phyloP scores from a whole-genome alignment of 257 asterid genomes.

The Echites panduratus region DNA sequence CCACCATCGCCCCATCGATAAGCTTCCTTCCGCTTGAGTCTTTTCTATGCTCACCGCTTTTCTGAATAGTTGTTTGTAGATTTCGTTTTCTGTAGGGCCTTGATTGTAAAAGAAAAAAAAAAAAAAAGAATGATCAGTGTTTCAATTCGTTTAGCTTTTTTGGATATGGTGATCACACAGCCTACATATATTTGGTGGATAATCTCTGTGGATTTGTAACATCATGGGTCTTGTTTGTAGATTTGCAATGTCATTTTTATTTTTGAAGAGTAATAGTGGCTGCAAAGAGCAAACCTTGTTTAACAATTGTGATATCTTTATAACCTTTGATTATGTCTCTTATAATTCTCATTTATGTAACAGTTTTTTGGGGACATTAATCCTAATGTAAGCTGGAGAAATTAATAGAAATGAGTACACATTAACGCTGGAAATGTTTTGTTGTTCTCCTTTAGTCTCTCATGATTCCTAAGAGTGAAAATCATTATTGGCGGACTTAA shows the following conservation, averaged over 20 bases:
- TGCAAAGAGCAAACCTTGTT: background rate
- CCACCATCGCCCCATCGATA: slow-evolving; percentile 7
- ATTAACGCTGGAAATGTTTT: background rate
- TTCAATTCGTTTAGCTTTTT: background rate
- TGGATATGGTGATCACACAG: background rate
- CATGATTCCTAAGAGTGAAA: background rate
- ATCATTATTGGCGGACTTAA: background rate
- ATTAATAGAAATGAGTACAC: background rate
- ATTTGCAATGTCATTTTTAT: background rate
- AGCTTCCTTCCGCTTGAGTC: slow-evolving; percentile 11
- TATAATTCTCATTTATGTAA: background rate
- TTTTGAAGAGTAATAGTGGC: background rate
- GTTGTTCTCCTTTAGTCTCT: background rate
- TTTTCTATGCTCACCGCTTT: background rate
- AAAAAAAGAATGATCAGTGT: no score
- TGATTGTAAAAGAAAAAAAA: background rate
- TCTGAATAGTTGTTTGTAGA: background rate
- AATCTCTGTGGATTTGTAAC: background rate
- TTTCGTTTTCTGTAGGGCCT: background rate
- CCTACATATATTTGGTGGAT: no score
- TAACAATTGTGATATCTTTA: background rate
- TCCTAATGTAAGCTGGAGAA: no score
- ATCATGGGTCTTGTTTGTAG: background rate
- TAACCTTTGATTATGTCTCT: background rate
- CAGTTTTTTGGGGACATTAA: background rate